phyloP scores from a whole-genome alignment of 116 monocot genomes.

The Iris pallida region DNA sequence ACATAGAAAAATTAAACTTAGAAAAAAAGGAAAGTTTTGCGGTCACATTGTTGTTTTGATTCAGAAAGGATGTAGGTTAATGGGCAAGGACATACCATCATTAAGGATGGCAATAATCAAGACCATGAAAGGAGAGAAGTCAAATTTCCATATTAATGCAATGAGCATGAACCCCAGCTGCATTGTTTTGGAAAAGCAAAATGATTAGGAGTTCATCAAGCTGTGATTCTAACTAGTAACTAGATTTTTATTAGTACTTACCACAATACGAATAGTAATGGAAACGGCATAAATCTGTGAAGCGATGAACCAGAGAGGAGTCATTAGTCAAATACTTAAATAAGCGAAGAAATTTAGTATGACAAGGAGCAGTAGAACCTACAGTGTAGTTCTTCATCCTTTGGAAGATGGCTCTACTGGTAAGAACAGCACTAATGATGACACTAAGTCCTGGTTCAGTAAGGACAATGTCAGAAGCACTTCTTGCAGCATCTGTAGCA shows the following conservation, averaged over 20 bases:
- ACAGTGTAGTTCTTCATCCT: constrained; percentile 97
- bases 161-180: constrained; percentile 89
- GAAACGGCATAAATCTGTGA: constrained; percentile 89
- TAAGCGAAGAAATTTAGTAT: neutral
- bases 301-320: neutral
- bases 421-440: constrained; percentile 87
- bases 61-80: neutral
- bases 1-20: neutral
- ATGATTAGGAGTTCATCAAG: neutral
- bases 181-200: constrained; percentile 14
- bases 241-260: constrained; percentile 28
- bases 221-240: neutral
- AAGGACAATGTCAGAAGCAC: constrained; percentile 87
- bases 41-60: neutral
- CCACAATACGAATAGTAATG: constrained; percentile 94
- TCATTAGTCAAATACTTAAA: constrained; percentile 3
- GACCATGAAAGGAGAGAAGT: constrained; percentile 97
- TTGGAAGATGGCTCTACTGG: constrained; percentile 91
- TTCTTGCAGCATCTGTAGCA: constrained; percentile 86
- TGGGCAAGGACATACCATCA: constrained; percentile 43
- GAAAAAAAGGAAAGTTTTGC: neutral
- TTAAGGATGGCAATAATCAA: constrained; percentile 91
- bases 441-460: constrained; percentile 93
- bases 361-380: constrained; percentile 7
- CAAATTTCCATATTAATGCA: constrained; percentile 88